Conservation (phyloP, 768 basidiomycete species). For the Pulveroboletus sp. region DNA sequence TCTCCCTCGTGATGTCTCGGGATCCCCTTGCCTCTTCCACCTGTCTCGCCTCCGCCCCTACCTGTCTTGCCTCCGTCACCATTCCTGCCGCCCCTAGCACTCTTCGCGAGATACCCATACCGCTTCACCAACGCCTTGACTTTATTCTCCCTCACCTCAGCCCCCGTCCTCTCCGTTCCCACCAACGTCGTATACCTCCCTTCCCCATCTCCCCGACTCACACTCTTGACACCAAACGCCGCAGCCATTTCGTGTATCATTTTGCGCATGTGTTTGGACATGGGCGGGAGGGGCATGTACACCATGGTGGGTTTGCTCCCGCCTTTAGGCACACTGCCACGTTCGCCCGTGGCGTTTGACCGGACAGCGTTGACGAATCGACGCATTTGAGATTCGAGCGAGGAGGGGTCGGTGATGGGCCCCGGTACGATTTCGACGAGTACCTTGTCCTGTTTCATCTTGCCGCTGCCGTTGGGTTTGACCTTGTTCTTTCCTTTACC, state of each 20-base stretch:
- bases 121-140: constrained; percentile 44
- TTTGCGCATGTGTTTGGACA: constrained; percentile 69
- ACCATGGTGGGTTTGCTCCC: too few species aligned
- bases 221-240: constrained; percentile 75
- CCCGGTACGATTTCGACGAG: constrained; percentile 38
- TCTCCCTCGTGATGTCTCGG: constrained; percentile 78
- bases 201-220: constrained; percentile 70
- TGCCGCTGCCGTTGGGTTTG: too few species aligned
- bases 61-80: constrained; percentile 18
- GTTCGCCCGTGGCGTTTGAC: too few species aligned
- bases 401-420: constrained; percentile 59
- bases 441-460: too few species aligned
- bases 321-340: constrained; percentile 20
- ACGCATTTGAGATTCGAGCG: constrained; percentile 70
- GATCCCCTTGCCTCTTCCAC: constrained; percentile 22
- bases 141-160: constrained; percentile 57
- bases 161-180: constrained; percentile 62
- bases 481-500: constrained; percentile 14
- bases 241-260: constrained; percentile 77
- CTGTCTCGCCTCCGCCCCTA: constrained; percentile 11
- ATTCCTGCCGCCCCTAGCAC: too few species aligned
- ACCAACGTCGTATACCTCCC: constrained; percentile 72
- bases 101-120: too few species aligned
- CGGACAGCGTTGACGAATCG: constrained; percentile 63
- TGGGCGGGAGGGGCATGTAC: constrained; percentile 70